Conservation (phyloP, 2,329 filamentous ascomycete genomes). For the Fusarium falciforme region DNA sequence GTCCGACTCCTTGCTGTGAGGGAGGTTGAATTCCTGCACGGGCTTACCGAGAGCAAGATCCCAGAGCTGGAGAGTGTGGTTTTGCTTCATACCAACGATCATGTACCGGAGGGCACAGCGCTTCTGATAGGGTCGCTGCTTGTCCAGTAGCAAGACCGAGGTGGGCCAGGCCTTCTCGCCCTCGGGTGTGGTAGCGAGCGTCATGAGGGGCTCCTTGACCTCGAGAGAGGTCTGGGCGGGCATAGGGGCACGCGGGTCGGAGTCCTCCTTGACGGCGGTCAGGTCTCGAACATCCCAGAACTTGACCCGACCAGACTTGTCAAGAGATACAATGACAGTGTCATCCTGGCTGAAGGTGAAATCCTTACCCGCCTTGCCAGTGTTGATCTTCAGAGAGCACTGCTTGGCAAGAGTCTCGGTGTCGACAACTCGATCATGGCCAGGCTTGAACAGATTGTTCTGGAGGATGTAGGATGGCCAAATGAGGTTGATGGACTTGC, state of each 20-base stretch:
- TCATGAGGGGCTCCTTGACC: conserved; percentile 87
- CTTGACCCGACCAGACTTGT: conserved; percentile 95
- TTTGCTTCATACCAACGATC: conserved; percentile 98
- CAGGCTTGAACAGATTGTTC: conserved; percentile 72
- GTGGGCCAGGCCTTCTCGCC: conserved; percentile 97
- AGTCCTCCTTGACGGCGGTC: conserved; percentile 64
- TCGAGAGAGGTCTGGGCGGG: conserved; percentile 73
- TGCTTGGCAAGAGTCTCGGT: conserved; percentile 89
- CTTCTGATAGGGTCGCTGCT: conserved; percentile 92
- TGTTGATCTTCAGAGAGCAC: conserved; percentile 92
- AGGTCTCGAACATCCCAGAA: conserved; percentile 97
- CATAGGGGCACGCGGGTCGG: conserved; percentile 62
- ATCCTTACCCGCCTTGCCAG: conserved; percentile 97
- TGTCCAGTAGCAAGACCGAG: conserved; percentile 95
- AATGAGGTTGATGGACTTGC: conserved; percentile 95
- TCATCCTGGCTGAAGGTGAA: conserved; percentile 99
- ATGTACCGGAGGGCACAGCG: conserved; percentile 92
- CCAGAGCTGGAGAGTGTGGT: conserved; percentile 98
- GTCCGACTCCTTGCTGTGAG: conserved; percentile 94
- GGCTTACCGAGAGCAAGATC: conserved; percentile 94
- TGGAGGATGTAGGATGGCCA: conserved; percentile 73
- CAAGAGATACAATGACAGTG: conserved; percentile 90
- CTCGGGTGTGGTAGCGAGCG: conserved; percentile 85
- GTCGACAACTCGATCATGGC: conserved; percentile 78
- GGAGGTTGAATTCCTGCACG: conserved; percentile 96